Percentiles rank a stretch among this genome's conserved stretches.
phyloP scores from a whole-genome alignment of 2,329 filamentous ascomycete species.

The Eutypella sp. region DNA sequence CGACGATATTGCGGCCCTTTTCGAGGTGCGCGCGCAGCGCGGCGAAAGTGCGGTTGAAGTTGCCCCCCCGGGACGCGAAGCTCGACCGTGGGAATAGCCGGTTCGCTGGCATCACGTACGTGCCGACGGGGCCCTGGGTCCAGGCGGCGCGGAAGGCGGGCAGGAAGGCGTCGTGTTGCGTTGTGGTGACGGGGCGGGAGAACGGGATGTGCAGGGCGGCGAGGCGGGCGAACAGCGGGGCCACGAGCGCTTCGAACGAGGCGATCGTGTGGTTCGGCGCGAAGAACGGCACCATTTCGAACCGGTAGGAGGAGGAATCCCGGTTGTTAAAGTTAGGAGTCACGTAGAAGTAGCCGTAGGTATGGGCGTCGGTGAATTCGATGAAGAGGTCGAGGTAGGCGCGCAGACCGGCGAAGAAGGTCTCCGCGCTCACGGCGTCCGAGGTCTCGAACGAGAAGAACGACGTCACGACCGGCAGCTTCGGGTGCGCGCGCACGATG shows the following conservation, averaged over 20 bases:
- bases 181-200: constrained; percentile 15
- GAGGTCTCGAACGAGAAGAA: constrained; percentile 4
- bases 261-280: constrained; percentile 6
- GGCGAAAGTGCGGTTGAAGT: constrained; percentile 20
- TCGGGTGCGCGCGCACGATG: constrained; percentile 12
- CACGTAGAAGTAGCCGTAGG: constrained; percentile 19
- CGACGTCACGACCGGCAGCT: constrained; percentile 7
- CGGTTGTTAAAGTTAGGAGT: neutral
- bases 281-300: constrained; percentile 17
- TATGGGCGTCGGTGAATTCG: constrained; percentile 19
- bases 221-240: constrained; percentile 18
- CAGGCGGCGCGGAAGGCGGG: constrained; percentile 30
- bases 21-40: constrained; percentile 22
- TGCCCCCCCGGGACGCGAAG: constrained; percentile 24
- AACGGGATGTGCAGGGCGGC: constrained; percentile 15
- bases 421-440: constrained; percentile 17
- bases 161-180: constrained; percentile 28
- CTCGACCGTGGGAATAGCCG: constrained; percentile 33
- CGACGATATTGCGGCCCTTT: constrained; percentile 19
- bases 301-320: constrained; percentile 1
- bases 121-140: constrained; percentile 17
- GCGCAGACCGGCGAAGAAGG: constrained; percentile 13
- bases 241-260: constrained; percentile 11
- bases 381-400: constrained; percentile 15
- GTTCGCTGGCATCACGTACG: constrained; percentile 24